Percentiles rank a stretch among this genome's conserved stretches.
phyloP scores from a whole-genome alignment of 2,329 filamentous ascomycete genomes.

The Periconia sp. region DNA sequence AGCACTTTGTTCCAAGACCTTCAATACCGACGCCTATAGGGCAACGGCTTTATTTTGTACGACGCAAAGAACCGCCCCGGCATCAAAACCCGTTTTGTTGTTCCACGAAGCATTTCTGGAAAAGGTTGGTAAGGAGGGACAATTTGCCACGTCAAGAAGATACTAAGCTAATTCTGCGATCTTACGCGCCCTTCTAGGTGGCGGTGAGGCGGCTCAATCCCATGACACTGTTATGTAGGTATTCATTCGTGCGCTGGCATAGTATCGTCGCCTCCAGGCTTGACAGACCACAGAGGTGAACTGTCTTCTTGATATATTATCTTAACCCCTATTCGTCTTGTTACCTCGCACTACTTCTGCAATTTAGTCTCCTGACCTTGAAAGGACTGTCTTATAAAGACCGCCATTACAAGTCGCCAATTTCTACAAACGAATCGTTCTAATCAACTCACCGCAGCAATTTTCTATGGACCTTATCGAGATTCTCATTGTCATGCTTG shows the following conservation, averaged over 20 bases:
- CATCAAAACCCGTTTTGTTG: neutral
- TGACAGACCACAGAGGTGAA: too few species aligned
- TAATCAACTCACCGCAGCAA: too few species aligned
- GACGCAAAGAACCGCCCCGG: neutral
- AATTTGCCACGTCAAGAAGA: neutral
- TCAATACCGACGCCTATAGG: too few species aligned
- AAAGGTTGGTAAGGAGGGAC: conserved; percentile 1
- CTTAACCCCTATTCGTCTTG: too few species aligned
- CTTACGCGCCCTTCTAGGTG: conserved; percentile 2
- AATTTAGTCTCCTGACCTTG: neutral
- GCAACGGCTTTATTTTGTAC: too few species aligned
- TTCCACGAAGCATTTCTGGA: conserved; percentile 2
- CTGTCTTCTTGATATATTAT: too few species aligned
- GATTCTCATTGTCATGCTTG: neutral
- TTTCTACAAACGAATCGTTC: too few species aligned
- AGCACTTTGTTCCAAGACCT: too few species aligned
- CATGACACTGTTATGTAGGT: neutral
- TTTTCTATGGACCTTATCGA: neutral
- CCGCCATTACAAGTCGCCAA: neutral
- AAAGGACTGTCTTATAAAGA: neutral
- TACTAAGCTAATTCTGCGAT: neutral
- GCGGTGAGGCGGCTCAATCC: conserved; percentile 4
- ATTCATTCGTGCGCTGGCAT: too few species aligned
- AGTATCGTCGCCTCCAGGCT: too few species aligned
- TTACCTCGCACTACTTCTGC: neutral